Conservation (phyloP, 2,329 filamentous ascomycete species). For the Pseudogymnoascus sp. region DNA sequence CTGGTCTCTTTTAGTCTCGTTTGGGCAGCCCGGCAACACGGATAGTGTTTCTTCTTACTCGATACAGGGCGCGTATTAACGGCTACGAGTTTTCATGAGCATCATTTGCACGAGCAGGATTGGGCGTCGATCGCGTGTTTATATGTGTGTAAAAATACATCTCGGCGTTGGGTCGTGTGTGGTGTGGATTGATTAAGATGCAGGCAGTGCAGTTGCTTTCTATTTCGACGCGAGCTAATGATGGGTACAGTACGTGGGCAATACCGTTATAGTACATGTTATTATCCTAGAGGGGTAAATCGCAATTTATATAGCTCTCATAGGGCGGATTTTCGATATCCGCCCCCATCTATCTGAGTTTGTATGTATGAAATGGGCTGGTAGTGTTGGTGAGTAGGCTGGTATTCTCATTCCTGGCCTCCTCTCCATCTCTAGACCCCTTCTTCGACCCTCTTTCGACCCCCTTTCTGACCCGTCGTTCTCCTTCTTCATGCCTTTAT, state of each 20-base stretch:
- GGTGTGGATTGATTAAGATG: background rate
- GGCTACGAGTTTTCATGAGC: background rate
- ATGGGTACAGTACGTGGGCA: slow-evolving; percentile 1
- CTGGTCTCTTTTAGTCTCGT: slow-evolving; percentile 1
- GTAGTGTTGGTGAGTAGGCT: background rate
- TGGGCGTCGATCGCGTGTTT: slow-evolving; percentile 7
- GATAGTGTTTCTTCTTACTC: slow-evolving; percentile 3
- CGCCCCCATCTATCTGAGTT: background rate
- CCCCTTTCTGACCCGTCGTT: background rate
- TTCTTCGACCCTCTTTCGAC: background rate
- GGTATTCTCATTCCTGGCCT: background rate
- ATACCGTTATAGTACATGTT: background rate
- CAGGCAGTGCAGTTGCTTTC: background rate
- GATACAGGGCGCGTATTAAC: background rate
- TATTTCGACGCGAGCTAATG: background rate
- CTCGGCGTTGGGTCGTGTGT: background rate
- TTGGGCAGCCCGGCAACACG: background rate
- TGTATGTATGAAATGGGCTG: background rate
- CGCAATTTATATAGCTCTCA: slow-evolving; percentile 1
- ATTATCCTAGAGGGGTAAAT: background rate
- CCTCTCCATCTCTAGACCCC: background rate
- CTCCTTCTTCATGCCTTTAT: background rate
- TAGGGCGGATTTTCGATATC: background rate
- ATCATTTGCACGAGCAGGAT: background rate
- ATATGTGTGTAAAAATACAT: slow-evolving; percentile 9